A percentile compares a stretch with the other conserved stretches of the same genome.
Evolutionary conservation across 2,329 filamentous ascomycete genomes (phyloP).

Genomic region (Parascedosporium putredinis): DNA sequence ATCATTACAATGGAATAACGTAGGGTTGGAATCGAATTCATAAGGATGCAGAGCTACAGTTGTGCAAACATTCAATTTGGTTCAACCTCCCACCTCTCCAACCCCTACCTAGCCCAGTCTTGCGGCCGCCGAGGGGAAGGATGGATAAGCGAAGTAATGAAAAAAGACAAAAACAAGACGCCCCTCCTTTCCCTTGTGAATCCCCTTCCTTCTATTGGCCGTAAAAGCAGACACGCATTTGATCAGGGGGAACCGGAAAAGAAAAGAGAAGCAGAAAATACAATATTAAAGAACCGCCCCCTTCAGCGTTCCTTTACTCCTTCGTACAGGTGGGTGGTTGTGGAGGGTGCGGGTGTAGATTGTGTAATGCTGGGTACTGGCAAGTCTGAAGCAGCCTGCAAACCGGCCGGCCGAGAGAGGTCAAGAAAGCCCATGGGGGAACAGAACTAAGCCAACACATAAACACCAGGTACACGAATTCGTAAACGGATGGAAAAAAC

Average conservation of each 20-base stretch:
- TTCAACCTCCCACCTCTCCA: not conserved
- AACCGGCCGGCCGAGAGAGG: not conserved
- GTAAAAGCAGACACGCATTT: not conserved
- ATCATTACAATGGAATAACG: too few species aligned
- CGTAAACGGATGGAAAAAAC: constrained; percentile 7
- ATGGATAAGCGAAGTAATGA: too few species aligned
- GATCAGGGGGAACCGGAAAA: not conserved
- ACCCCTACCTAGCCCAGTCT: too few species aligned
- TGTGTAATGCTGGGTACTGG: not conserved
- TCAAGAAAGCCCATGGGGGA: too few species aligned
- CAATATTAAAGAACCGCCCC: not conserved
- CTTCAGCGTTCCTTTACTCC: not conserved
- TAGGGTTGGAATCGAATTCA: too few species aligned
- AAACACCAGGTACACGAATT: constrained; percentile 4
- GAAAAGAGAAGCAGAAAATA: not conserved
- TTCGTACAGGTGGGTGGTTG: not conserved
- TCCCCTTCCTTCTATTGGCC: not conserved
- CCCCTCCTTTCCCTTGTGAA: not conserved
- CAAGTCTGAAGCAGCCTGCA: too few species aligned
- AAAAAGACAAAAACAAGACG: not conserved
- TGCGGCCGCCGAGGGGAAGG: too few species aligned
- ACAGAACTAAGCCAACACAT: not conserved
- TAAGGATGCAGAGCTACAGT: not conserved
- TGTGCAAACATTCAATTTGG: not conserved
- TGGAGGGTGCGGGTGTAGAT: not conserved